Conservation (phyloP, 306 rosid genomes). For the Cucurbita pepo region DNA sequence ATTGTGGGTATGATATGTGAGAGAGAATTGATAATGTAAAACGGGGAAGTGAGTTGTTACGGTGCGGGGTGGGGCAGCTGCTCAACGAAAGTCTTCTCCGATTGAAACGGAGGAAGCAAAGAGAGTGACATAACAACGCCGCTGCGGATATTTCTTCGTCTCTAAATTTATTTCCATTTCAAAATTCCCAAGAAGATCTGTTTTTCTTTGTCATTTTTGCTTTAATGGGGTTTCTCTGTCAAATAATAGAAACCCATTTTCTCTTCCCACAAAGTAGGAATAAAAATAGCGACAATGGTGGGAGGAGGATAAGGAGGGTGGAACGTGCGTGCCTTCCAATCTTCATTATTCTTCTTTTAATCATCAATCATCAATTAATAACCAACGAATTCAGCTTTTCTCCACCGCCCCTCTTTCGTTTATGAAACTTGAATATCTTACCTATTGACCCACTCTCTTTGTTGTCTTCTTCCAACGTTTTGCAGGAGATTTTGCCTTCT, state of each 20-base stretch:
- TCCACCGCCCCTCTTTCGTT: neutral
- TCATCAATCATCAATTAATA: neutral
- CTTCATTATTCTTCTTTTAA: neutral
- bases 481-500: neutral
- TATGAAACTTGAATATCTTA: neutral
- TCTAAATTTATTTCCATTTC: neutral
- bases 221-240: neutral
- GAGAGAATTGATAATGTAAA: neutral
- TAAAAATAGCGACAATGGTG: constrained; percentile 3
- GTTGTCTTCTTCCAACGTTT: neutral
- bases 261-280: neutral
- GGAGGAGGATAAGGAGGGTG: neutral
- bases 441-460: neutral
- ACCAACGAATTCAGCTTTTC: neutral
- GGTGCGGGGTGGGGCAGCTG: neutral
- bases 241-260: neutral
- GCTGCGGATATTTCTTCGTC: neutral
- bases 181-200: neutral
- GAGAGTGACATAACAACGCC: neutral
- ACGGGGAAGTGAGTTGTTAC: neutral
- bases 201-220: neutral
- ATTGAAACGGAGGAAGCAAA: neutral
- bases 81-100: neutral
- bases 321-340: neutral
- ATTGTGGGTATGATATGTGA: neutral